These are phyloP conservation scores for Xanthoconium purpureum DNA, from an alignment of 768 basidiomycete genomes.

Conservation along the genomic window DNA sequence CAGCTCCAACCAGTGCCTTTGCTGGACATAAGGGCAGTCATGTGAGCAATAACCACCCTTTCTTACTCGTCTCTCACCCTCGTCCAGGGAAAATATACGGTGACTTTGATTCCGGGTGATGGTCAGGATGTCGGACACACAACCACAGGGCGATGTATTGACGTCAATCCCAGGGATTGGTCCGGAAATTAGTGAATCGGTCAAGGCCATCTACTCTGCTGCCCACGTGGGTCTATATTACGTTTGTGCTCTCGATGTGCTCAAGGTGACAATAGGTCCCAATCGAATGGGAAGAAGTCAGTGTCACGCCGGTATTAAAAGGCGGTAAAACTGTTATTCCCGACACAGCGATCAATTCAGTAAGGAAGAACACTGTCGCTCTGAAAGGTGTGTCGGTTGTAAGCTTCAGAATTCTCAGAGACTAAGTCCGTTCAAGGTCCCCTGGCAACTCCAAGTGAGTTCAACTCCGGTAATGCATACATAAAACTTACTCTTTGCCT, in stretches of 20 bases:
- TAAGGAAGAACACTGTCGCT: constrained; percentile 97
- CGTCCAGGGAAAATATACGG: constrained; percentile 88
- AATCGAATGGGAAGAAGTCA: constrained; percentile 99
- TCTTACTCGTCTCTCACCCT: constrained; percentile 2
- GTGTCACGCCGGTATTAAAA: constrained; percentile 89
- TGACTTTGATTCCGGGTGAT: constrained; percentile 95
- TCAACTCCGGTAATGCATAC: constrained; percentile 2
- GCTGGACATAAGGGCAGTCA: constrained; percentile 85
- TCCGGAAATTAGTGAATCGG: constrained; percentile 95
- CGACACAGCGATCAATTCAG: constrained; percentile 82
- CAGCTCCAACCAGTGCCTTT: constrained; percentile 83
- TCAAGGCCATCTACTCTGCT: constrained; percentile 89
- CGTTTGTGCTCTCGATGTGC: constrained; percentile 1
- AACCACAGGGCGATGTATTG: constrained; percentile 7
- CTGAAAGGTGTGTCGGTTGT: constrained; percentile 70
- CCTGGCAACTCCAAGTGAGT: constrained; percentile 93
- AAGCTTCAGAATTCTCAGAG: neutral
- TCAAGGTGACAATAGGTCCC: constrained; percentile 65
- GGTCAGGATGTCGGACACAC: constrained; percentile 45
- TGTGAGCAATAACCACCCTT: constrained; percentile 46
- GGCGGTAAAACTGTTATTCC: constrained; percentile 97
- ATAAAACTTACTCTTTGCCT: constrained; percentile 11
- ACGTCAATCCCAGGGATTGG: constrained; percentile 74
- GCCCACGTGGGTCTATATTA: constrained; percentile 58
- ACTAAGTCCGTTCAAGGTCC: constrained; percentile 56